Evolutionary conservation across 345 rosid genomes (phyloP).

Genomic region (Turritis glabra): DNA sequence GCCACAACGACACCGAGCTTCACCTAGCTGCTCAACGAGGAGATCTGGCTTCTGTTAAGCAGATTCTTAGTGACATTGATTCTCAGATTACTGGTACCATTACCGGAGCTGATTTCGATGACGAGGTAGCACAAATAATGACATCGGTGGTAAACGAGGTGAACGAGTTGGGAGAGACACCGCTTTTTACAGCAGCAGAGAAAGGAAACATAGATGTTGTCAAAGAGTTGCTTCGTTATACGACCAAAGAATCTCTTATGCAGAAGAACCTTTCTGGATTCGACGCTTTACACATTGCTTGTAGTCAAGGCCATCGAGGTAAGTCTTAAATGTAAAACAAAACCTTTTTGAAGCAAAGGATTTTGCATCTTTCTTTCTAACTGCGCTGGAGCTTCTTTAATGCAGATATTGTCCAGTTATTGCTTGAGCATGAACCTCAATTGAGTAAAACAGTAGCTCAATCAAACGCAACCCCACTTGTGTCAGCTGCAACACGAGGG

Average conservation of each 20-base stretch:
- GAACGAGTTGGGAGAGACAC: conserved; percentile 93
- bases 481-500: conserved; percentile 81
- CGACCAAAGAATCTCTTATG: conserved; percentile 59
- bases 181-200: conserved; percentile 80
- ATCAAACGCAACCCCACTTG: conserved; percentile 83
- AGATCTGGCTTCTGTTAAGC: conserved; percentile 61
- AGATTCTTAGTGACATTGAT: conserved; percentile 73
- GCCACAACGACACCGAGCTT: conserved; percentile 91
- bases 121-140: conserved; percentile 74
- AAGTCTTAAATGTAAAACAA: conserved; percentile 7
- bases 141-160: conserved; percentile 79
- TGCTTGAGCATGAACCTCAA: conserved; percentile 63
- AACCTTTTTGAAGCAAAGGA: neutral
- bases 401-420: conserved; percentile 80
- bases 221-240: conserved; percentile 61
- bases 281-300: conserved; percentile 78
- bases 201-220: conserved; percentile 82
- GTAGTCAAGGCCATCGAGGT: conserved; percentile 86
- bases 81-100: conserved; percentile 66
- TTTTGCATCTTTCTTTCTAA: neutral
- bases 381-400: neutral
- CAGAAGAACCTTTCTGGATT: conserved; percentile 71
- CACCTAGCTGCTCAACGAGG: conserved; percentile 90
- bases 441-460: conserved; percentile 73
- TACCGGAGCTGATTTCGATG: conserved; percentile 74